Base-by-base conservation (phyloP, 345 rosid species). In the Noccaea caerulescens region DNA sequence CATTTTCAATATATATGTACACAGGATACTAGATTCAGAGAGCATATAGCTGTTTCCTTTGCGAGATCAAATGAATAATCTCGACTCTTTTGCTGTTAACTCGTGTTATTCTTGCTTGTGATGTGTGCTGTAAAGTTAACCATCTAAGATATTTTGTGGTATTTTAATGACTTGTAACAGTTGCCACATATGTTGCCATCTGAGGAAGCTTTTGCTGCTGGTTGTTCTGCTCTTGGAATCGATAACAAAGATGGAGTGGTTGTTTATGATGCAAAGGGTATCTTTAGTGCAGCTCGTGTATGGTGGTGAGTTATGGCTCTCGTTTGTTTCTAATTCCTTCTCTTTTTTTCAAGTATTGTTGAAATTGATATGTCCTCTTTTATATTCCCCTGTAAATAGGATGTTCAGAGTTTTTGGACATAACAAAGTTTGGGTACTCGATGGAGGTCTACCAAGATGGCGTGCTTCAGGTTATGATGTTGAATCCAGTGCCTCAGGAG, bases 381-480 rank as follows among this genome's bases (percentile, higher is more conserved):
- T 59, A 23, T 36, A 4, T 52, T 42, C 7, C 16, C 37, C 38
- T 56, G 72, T 79, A 36, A 7, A 62, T 72, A 95, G 99, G 99
- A 92, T 92, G 98, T 92, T 95, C 68, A 82, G 90, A 82, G 94
- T 86, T 41, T 95, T 92, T 81, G 98, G 98, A 54, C 99, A 95
- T 79, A 81, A 84, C 37, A 86, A 84, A 77, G 81, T 95, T 6
- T 92, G 98, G 99, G 98, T 95, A 50, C 83, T 95, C 44, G 92
- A 95, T 77, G 99, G 99, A 65, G 99, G 99, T 60, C 68, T 95
- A 41, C 99, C 97, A 33, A 90, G 91, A 79, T 95, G 99, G 99
- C 97, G 96, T 69, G 91, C 94, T 50, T 88, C 86, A 18, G 99
- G 99, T 16, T 95, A 84, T 69, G 98, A 95, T 82, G 99, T 95